Base-by-base conservation (phyloP, 2,329 filamentous ascomycete species). In the Dactylellina cionopaga region DNA sequence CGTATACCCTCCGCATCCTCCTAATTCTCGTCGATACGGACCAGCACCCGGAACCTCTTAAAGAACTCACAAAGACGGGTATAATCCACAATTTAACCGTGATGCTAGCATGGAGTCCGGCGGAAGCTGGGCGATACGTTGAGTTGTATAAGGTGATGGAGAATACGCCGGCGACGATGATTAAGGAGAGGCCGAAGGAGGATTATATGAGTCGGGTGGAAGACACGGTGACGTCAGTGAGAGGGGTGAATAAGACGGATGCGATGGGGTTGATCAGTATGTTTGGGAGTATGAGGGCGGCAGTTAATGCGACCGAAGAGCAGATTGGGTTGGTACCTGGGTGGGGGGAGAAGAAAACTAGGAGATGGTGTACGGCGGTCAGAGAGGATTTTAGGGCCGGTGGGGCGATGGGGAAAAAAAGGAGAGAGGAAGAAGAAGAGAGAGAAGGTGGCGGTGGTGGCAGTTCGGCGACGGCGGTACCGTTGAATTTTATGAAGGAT, bases 81-180 rank as follows among this genome's bases (percentile, higher is more conserved):
- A 82, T 98, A 24, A 88, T 98, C 80, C 96, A 97, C 80, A 93
- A 96, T 76, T 87, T 96, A 39, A 99, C 95, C 1, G 81, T 99
- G 10, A 89, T 99, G 55, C 85, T 98, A 5, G 96, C 92, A 82
- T 99, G 95, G 95, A 94, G 90, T 4, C 91, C 94, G 13, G 90
- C 92, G 69, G 95, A 99, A 82, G 94, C 93, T 1, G 95, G 91
- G 0, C 89, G 94, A 77, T 99, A 99, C 78, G 84, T 99, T 22
- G 95, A 98, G 79, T 84, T 96, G 7, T 98, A 94, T 84, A 99
- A 99, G 81, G 91, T 90, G 0, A 96, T 92, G 77, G 95, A 99
- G 81, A 89, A 96, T 79, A 91, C 93, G 31, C 90, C 92, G 24
- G 85, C 87, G 2, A 88, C 88, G 0, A 90, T 90, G 29, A 98